phyloP scores from a whole-genome alignment of 768 basidiomycete genomes.

The Pleurotus citrinopileatus region DNA sequence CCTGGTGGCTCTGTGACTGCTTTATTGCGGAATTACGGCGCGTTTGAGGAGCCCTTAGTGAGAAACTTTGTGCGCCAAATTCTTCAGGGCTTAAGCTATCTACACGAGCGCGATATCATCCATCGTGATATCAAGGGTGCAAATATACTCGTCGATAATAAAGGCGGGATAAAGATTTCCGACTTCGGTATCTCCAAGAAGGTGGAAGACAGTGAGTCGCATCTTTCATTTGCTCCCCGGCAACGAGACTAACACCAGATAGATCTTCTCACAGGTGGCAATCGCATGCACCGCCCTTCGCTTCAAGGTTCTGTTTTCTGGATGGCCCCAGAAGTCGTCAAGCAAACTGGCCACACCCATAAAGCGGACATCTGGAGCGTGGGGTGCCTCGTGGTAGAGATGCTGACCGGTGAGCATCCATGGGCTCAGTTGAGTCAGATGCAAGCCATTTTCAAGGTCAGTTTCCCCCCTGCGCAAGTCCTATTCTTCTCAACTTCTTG shows the following conservation, averaged over 20 bases:
- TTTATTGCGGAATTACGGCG: slow-evolving; percentile 84
- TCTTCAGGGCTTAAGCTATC: slow-evolving; percentile 81
- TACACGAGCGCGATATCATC: slow-evolving; percentile 92
- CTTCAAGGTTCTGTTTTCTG: slow-evolving; percentile 98
- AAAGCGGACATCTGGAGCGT: slow-evolving; percentile 98
- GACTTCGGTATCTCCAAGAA: slow-evolving; percentile 98
- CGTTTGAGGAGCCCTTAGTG: slow-evolving; percentile 90
- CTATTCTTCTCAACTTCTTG: not conserved
- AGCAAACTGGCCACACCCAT: slow-evolving; percentile 87
- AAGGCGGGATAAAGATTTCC: slow-evolving; percentile 95
- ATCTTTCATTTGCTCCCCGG: not conserved
- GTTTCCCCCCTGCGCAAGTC: not conserved
- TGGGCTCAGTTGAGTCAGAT: slow-evolving; percentile 97
- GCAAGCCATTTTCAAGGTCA: slow-evolving; percentile 98
- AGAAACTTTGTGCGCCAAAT: slow-evolving; percentile 94
- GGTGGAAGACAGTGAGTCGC: slow-evolving; percentile 85
- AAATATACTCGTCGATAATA: slow-evolving; percentile 97
- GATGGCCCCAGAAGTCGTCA: slow-evolving; percentile 99
- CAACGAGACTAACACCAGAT: not conserved
- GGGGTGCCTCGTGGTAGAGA: slow-evolving; percentile 92
- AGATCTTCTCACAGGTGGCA: slow-evolving; percentile 48
- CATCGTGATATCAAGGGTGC: slow-evolving; percentile 99
- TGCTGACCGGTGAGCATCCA: slow-evolving; percentile 94
- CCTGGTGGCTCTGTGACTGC: slow-evolving; percentile 94
- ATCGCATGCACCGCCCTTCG: slow-evolving; percentile 84